These are phyloP conservation scores for Trametes cingulata DNA, from an alignment of 768 basidiomycete species.

Conservation along the genomic window DNA sequence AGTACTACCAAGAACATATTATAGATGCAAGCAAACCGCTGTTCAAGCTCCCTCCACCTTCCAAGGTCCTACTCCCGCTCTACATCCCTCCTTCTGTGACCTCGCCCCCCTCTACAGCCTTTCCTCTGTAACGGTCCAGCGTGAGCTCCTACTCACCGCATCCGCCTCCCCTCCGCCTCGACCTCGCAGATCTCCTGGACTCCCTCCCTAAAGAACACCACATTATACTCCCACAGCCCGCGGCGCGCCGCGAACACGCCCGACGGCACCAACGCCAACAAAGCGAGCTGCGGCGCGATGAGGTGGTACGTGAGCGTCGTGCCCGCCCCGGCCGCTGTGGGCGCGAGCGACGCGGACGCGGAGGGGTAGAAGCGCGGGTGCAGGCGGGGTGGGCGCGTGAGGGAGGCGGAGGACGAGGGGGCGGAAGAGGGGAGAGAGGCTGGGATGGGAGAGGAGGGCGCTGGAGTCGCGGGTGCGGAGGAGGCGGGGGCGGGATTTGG, in stretches of 20 bases:
- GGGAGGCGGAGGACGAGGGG: conserved; percentile 8
- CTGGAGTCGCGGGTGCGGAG: background rate
- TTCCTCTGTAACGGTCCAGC: too few species aligned
- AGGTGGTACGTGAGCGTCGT: conserved; percentile 85
- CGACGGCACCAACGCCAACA: conserved; percentile 74
- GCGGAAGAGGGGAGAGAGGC: conserved; percentile 15
- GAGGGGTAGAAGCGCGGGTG: conserved; percentile 65
- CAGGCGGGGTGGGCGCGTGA: conserved; percentile 27
- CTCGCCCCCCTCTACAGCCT: background rate
- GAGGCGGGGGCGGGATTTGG: background rate
- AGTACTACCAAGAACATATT: too few species aligned
- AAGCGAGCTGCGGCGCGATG: conserved; percentile 69
- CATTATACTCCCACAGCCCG: conserved; percentile 83
- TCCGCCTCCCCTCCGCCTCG: conserved; percentile 52
- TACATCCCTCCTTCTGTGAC: background rate
- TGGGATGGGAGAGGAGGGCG: background rate
- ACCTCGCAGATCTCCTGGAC: conserved; percentile 80
- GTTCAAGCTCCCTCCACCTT: too few species aligned
- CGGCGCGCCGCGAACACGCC: conserved; percentile 69
- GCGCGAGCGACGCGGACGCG: conserved; percentile 62
- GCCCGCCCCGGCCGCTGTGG: conserved; percentile 51
- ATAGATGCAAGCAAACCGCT: too few species aligned
- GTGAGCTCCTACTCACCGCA: too few species aligned
- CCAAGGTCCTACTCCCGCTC: background rate
- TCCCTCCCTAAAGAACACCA: conserved; percentile 82